phyloP scores from a whole-genome alignment of 768 basidiomycete species.

The Mrakia blollopis region DNA sequence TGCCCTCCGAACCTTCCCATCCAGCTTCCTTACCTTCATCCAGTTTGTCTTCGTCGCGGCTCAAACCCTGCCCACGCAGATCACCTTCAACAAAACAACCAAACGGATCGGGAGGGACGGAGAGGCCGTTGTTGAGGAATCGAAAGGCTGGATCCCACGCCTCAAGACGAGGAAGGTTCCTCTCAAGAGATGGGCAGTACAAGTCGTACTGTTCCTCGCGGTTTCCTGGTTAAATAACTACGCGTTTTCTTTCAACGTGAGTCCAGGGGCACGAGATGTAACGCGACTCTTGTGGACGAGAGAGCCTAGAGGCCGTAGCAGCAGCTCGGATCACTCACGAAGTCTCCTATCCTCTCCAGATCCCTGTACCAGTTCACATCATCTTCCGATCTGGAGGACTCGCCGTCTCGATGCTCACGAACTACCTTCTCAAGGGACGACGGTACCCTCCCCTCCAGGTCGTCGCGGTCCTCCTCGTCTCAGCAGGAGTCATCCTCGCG shows the following conservation, averaged over 20 bases:
- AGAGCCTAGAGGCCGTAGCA: too few relatives aligned
- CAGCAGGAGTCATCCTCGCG: conserved; percentile 64
- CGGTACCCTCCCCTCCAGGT: conserved; percentile 60
- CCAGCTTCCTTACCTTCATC: conserved; percentile 68
- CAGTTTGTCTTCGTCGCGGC: conserved; percentile 74
- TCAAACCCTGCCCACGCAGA: conserved; percentile 61
- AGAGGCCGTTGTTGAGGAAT: conserved; percentile 4
- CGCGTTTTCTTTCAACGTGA: conserved; percentile 51
- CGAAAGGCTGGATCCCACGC: conserved; percentile 41
- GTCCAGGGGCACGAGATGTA: too few relatives aligned
- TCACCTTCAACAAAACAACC: conserved; percentile 45
- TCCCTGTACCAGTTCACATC: conserved; percentile 73
- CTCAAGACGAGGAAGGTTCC: conserved; percentile 68
- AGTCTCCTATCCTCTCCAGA: conserved; percentile 39
- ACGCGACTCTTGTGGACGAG: too few relatives aligned
- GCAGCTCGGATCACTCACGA: too few relatives aligned
- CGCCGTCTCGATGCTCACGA: conserved; percentile 70
- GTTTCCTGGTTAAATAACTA: conserved; percentile 60
- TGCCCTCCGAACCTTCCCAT: conserved; percentile 43
- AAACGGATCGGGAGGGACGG: neutral
- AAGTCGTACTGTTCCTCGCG: conserved; percentile 60
- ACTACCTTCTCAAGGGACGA: conserved; percentile 50
- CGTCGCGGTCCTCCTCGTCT: conserved; percentile 61
- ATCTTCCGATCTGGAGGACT: conserved; percentile 79
- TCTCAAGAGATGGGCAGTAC: conserved; percentile 60